A percentile compares a stretch with the other conserved stretches of the same genome.
Conservation (phyloP, 495 filamentous ascomycete genomes). For the Xylaria venustula region DNA sequence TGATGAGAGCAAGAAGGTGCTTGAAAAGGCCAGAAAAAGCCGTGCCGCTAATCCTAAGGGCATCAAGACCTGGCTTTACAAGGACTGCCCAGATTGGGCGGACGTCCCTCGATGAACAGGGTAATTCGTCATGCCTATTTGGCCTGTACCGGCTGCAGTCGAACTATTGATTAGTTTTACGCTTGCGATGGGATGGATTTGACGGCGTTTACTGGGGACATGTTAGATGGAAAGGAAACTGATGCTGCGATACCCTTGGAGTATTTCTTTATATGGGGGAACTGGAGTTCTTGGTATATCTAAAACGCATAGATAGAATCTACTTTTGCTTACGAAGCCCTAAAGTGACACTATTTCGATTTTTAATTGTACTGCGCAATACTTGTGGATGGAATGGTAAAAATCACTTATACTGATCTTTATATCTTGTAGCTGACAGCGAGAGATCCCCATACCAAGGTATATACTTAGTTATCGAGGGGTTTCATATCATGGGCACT, state of each 20-base stretch:
- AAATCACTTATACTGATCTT: too few relatives aligned
- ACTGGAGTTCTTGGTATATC: neutral
- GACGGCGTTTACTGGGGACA: neutral
- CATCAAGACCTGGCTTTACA: slow-evolving; percentile 49
- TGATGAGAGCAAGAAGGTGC: slow-evolving; percentile 39
- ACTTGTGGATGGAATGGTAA: too few relatives aligned
- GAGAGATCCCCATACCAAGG: too few relatives aligned
- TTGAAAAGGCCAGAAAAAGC: slow-evolving; percentile 43
- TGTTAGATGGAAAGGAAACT: neutral
- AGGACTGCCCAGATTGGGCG: slow-evolving; percentile 51
- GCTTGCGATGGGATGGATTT: neutral
- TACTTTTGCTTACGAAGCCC: neutral
- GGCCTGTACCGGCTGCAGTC: neutral
- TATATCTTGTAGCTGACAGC: too few relatives aligned
- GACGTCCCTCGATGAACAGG: slow-evolving; percentile 13
- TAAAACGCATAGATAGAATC: neutral
- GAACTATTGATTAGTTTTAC: neutral
- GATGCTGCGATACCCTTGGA: too few relatives aligned
- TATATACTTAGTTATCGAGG: too few relatives aligned
- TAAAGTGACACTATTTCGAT: too few relatives aligned
- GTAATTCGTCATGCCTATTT: neutral
- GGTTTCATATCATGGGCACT: too few relatives aligned
- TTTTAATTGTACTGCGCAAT: too few relatives aligned
- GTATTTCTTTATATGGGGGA: neutral
- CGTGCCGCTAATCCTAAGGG: slow-evolving; percentile 44